Evolutionary conservation across 2,329 filamentous ascomycete genomes (phyloP), one percentile per base, ranked within the genome.

Genomic region (Gyromitra esculenta): DNA sequence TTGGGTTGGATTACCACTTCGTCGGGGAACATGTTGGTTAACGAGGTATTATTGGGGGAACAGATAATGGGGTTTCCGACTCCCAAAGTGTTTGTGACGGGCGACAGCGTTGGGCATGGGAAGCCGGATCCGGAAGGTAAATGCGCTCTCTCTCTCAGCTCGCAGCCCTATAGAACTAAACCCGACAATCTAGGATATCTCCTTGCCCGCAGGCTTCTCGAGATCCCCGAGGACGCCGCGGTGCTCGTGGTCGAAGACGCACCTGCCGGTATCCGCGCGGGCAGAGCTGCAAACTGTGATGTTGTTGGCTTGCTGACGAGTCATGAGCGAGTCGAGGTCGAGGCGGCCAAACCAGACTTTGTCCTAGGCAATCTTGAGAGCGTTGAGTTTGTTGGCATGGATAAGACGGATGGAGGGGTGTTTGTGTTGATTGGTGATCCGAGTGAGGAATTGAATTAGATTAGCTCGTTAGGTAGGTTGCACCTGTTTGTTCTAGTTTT

Each of bases 191-290:
- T 87, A 13, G 93, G 92, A 85, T 95, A 94, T 83, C 83, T 86
- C 65, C 86, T 94, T 66, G 92, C 91, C 15, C 88, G 89, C 60
- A 85, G 88, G 80, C 87, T 87, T 78, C 86, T 94, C 15, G 86
- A 86, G 0, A 79, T 86, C 37, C 81, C 82, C 25, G 64, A 75
- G 69, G 57, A 75, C 45, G 56, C 65, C 69, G 84, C 85, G 41
- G 84, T 95, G 56, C 86, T 97, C 71, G 94, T 97, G 63, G 85
- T 97, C 48, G 94, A 97, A 84, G 94, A 97, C 85, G 92, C 92
- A 72, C 94, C 94, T 4, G 92, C 93, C 6, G 94, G 94, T 4
- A 92, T 97, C 81, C 87, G 85, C 79, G 90, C 94, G 37, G 94
- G 94, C 63, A 96, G 94, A 84, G 92, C 89, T 0, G 94, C 94